A percentile compares a stretch with the other conserved stretches of the same genome.
Evolutionary conservation across 805 yeast species (phyloP).

Genomic region (Priceomyces carsonii): DNA sequence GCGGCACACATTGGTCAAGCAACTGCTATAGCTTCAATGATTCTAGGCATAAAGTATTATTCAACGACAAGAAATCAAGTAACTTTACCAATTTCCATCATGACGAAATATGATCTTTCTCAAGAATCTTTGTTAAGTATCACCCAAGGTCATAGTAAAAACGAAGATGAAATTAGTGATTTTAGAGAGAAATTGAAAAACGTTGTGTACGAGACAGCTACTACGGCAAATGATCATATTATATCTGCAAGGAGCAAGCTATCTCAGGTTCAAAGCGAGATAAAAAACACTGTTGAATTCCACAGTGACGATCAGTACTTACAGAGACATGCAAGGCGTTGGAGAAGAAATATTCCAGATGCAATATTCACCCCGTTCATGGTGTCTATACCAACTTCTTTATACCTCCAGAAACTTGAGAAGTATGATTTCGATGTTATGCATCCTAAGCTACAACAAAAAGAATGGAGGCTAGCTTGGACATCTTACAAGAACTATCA

Average conservation of each 20-base stretch:
- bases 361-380: constrained; percentile 67
- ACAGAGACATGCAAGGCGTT: constrained; percentile 24
- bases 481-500: constrained; percentile 51
- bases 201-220: constrained; percentile 68
- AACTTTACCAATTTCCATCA: constrained; percentile 61
- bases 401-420: constrained; percentile 63
- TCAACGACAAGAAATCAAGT: constrained; percentile 51
- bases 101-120: constrained; percentile 54
- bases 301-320: constrained; percentile 27
- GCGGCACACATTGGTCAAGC: constrained; percentile 86
- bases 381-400: constrained; percentile 63
- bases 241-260: constrained; percentile 65
- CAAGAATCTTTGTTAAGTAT: constrained; percentile 63
- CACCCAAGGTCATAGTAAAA: constrained; percentile 42
- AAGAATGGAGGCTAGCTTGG: constrained; percentile 71
- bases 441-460: constrained; percentile 40
- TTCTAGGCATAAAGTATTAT: constrained; percentile 61
- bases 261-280: constrained; percentile 33
- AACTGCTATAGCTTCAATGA: constrained; percentile 63
- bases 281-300: constrained; percentile 27
- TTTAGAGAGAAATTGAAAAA: constrained; percentile 46
- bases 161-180: constrained; percentile 23
- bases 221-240: constrained; percentile 78
- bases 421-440: constrained; percentile 63
- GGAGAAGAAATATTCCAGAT: constrained; percentile 58